Evolutionary conservation across 2,329 filamentous ascomycete species (phyloP).

Genomic region (Pseudocercospora pini-densiflorae): DNA sequence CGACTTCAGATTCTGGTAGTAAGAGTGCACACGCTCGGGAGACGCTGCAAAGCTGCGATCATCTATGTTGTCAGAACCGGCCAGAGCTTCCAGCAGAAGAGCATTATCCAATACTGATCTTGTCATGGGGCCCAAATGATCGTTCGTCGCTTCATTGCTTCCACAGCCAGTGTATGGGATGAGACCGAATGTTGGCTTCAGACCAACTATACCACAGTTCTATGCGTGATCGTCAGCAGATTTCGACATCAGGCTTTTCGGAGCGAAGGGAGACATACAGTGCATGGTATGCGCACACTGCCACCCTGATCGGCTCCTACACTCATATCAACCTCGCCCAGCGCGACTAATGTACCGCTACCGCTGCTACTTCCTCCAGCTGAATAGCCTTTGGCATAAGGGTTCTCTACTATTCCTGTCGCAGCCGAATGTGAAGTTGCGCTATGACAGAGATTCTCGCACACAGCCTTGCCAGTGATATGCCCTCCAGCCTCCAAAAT

Average conservation of each 20-base stretch:
- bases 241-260: not conserved
- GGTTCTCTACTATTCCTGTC: constrained; percentile 47
- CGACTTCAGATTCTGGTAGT: constrained; percentile 31
- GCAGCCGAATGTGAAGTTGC: constrained; percentile 29
- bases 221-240: not conserved
- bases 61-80: constrained; percentile 57
- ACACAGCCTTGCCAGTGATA: constrained; percentile 52
- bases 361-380: constrained; percentile 56
- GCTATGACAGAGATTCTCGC: constrained; percentile 50
- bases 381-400: constrained; percentile 50
- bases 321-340: constrained; percentile 43
- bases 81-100: constrained; percentile 49
- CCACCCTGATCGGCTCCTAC: constrained; percentile 48
- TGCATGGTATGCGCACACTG: constrained; percentile 36
- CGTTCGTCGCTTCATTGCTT: constrained; percentile 48
- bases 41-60: constrained; percentile 38
- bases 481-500: constrained; percentile 50
- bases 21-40: constrained; percentile 35
- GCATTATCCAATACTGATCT: constrained; percentile 51
- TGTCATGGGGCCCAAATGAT: constrained; percentile 55
- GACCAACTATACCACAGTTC: constrained; percentile 43
- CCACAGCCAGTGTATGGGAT: constrained; percentile 57
- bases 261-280: not conserved
- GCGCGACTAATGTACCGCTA: constrained; percentile 49
- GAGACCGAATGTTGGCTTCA: constrained; percentile 56